These are phyloP conservation scores for Marvania coccoides DNA, from an alignment of 139 green algal genomes.

Conservation along the genomic window DNA sequence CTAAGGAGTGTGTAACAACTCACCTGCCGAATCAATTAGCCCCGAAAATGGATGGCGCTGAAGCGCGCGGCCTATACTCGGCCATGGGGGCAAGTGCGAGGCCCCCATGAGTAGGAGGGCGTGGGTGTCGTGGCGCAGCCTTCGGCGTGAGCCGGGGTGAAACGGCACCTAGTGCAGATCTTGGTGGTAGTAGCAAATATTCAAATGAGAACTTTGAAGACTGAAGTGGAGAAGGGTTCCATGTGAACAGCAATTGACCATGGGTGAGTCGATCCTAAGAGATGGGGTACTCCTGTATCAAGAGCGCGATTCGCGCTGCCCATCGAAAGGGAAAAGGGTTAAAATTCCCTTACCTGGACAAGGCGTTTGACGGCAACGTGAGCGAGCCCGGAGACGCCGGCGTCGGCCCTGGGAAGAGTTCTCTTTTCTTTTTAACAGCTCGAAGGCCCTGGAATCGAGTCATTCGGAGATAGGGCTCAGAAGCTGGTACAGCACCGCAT, in stretches of 20 bases:
- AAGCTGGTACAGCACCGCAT: slow-evolving; percentile 76
- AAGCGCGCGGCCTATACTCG: slow-evolving; percentile 83
- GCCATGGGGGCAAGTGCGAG: slow-evolving; percentile 80
- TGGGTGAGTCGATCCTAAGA: slow-evolving; percentile 92
- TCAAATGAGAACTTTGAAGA: slow-evolving; percentile 92
- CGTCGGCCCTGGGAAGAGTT: slow-evolving; percentile 81
- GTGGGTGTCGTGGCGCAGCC: slow-evolving; percentile 72
- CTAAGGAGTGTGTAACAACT: slow-evolving; percentile 98
- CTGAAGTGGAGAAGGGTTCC: slow-evolving; percentile 89
- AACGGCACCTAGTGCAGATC: slow-evolving; percentile 85
- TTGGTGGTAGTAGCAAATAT: slow-evolving; percentile 95
- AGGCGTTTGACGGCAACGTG: slow-evolving; percentile 76
- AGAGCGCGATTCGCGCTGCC: slow-evolving; percentile 62
- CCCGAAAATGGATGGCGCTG: slow-evolving; percentile 95
- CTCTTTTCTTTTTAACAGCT: slow-evolving; percentile 92
- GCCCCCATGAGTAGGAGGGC: slow-evolving; percentile 85
- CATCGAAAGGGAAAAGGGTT: slow-evolving; percentile 89
- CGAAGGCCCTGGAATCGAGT: slow-evolving; percentile 79
- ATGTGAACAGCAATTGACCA: slow-evolving; percentile 95
- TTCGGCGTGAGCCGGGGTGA: slow-evolving; percentile 73
- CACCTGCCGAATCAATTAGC: slow-evolving; percentile 95
- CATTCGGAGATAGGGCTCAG: slow-evolving; percentile 81
- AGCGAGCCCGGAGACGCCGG: slow-evolving; percentile 72
- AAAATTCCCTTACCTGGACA: slow-evolving; percentile 90
- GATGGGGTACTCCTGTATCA: slow-evolving; percentile 83